phyloP scores from a whole-genome alignment of 768 basidiomycete genomes.

The Leccinum rimulosum region DNA sequence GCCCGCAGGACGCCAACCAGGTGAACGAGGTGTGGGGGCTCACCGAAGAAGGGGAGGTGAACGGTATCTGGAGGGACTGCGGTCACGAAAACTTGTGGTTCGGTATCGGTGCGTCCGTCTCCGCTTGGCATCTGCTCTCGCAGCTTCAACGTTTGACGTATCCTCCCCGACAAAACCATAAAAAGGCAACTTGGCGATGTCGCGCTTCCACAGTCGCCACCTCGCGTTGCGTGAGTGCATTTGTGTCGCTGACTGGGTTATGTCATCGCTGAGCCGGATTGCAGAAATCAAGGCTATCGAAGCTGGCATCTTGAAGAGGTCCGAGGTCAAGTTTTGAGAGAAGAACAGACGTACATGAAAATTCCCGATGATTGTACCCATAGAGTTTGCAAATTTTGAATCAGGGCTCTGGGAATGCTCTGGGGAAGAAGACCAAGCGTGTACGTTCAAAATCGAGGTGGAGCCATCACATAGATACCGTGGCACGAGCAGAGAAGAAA shows the following conservation, averaged over 20 bases:
- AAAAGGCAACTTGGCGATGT: constrained; percentile 22
- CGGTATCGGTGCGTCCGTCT: constrained; percentile 21
- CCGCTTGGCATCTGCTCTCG: not conserved
- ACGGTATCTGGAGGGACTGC: constrained; percentile 35
- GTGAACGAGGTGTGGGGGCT: constrained; percentile 59
- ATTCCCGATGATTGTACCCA: not conserved
- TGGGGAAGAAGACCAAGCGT: not conserved
- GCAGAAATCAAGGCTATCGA: constrained; percentile 33
- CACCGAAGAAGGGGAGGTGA: constrained; percentile 59
- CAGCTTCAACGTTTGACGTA: not conserved
- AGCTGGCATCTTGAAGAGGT: constrained; percentile 24
- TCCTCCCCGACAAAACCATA: not conserved
- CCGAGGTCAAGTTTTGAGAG: constrained; percentile 19
- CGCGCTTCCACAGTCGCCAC: constrained; percentile 32
- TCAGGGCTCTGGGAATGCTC: not conserved
- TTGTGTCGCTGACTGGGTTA: not conserved
- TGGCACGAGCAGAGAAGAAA: not conserved
- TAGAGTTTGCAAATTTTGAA: not conserved
- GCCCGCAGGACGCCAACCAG: constrained; percentile 42
- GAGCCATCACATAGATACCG: not conserved
- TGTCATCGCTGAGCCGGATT: not conserved
- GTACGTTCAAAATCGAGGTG: not conserved
- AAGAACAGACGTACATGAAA: not conserved
- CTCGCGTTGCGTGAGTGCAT: constrained; percentile 30
- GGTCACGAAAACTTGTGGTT: constrained; percentile 38